Conservation (phyloP, 768 basidiomycete species). For the Macrolepiota fuliginosa region DNA sequence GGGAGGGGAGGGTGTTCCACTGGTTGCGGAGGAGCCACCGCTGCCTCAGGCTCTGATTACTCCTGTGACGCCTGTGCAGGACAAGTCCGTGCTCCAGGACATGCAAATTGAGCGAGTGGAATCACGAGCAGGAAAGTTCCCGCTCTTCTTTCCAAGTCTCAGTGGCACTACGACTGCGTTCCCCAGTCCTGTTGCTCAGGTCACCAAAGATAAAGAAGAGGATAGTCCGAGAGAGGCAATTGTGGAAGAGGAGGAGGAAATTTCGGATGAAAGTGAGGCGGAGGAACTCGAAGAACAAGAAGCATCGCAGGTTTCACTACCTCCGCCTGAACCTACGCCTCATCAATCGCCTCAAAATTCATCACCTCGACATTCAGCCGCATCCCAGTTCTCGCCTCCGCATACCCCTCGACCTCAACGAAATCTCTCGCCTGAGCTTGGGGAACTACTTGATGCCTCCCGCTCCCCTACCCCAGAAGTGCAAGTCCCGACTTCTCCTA, state of each 20-base stretch:
- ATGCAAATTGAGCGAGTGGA: background rate
- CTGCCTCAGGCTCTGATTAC: background rate
- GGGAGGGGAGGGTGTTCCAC: background rate
- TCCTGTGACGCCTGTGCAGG: background rate
- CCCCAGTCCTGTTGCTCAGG: background rate
- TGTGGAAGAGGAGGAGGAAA: background rate
- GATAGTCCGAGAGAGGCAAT: background rate
- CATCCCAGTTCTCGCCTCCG: background rate
- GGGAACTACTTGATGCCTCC: background rate
- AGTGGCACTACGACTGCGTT: background rate
- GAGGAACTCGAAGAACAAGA: background rate
- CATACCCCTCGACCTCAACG: background rate
- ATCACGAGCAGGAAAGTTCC: background rate
- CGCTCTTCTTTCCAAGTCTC: slow-evolving; percentile 5
- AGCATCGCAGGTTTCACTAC: background rate
- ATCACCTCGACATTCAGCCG: background rate
- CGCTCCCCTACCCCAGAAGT: background rate
- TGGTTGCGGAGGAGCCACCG: background rate
- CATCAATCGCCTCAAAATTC: background rate
- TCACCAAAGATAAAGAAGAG: background rate
- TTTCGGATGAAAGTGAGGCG: background rate
- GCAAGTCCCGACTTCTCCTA: background rate
- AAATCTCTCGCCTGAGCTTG: background rate
- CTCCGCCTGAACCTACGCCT: background rate
- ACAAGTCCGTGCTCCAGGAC: background rate